A percentile compares a stretch with the other conserved stretches of the same genome.
phyloP scores from a whole-genome alignment of 2,329 filamentous ascomycete genomes.

The Lecanoromycetidae sp. region DNA sequence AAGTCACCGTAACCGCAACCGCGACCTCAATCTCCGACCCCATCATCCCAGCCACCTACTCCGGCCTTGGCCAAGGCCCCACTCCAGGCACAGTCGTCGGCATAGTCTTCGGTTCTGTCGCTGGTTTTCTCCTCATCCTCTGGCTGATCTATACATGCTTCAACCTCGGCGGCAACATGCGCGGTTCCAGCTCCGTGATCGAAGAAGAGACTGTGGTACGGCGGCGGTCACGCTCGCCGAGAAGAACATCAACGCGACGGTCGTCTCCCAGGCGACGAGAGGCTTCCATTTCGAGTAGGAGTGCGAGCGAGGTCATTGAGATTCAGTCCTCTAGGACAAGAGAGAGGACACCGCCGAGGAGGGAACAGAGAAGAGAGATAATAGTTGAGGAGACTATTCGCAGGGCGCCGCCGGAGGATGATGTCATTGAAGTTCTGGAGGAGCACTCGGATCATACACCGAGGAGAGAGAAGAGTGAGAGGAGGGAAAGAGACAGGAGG shows the following conservation, averaged over 20 bases:
- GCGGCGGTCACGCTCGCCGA: constrained; percentile 18
- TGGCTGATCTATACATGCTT: constrained; percentile 41
- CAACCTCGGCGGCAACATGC: constrained; percentile 30
- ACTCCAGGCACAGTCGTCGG: constrained; percentile 47
- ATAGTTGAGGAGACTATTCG: constrained; percentile 27
- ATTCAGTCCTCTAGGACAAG: constrained; percentile 13
- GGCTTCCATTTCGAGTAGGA: constrained; percentile 23
- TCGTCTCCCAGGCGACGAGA: constrained; percentile 31
- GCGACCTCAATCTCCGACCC: neutral
- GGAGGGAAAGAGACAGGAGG: constrained; percentile 25
- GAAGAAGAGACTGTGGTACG: constrained; percentile 19
- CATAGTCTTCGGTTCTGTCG: constrained; percentile 40
- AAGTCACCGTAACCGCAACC: constrained; percentile 8
- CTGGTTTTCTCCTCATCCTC: constrained; percentile 42
- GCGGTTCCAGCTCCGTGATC: constrained; percentile 22
- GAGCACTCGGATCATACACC: constrained; percentile 35
- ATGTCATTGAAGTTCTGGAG: constrained; percentile 48
- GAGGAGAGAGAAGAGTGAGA: constrained; percentile 24
- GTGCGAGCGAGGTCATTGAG: constrained; percentile 19
- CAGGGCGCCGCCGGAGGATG: constrained; percentile 29
- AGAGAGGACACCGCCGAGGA: constrained; percentile 13
- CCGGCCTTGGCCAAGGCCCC: constrained; percentile 40
- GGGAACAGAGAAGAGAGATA: constrained; percentile 19
- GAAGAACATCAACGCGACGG: constrained; percentile 22
- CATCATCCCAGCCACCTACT: constrained; percentile 49